A percentile compares a stretch with the other conserved stretches of the same genome.
These are phyloP conservation scores for Venturia oleaginea DNA, from an alignment of 2,329 filamentous ascomycete species.

Conservation along the genomic window DNA sequence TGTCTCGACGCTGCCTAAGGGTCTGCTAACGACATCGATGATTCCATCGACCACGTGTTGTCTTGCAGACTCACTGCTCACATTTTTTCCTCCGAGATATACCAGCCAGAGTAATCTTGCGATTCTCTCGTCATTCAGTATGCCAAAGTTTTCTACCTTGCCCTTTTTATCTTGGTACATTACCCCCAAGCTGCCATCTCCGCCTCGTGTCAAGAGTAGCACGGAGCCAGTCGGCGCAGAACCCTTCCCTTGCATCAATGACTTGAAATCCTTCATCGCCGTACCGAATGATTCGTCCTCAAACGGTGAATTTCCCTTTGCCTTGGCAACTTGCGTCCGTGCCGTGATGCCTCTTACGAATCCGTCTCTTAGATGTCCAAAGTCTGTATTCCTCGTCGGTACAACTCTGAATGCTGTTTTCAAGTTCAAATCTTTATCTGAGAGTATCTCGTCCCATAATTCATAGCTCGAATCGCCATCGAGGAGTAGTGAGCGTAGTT, in stretches of 20 bases:
- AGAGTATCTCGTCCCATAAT: slow-evolving; percentile 65
- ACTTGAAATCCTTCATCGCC: slow-evolving; percentile 69
- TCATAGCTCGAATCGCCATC: slow-evolving; percentile 60
- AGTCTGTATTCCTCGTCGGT: slow-evolving; percentile 90
- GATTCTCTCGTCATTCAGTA: slow-evolving; percentile 68
- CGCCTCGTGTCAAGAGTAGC: slow-evolving; percentile 62
- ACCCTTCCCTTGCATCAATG: slow-evolving; percentile 65
- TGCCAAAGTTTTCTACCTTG: slow-evolving; percentile 49
- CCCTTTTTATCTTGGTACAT: slow-evolving; percentile 53
- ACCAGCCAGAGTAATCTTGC: slow-evolving; percentile 79
- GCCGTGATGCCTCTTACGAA: slow-evolving; percentile 79
- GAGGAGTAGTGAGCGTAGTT: slow-evolving; percentile 58
- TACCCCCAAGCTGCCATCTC: slow-evolving; percentile 55
- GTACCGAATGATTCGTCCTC: slow-evolving; percentile 68
- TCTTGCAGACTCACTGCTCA: slow-evolving; percentile 75
- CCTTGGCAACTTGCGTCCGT: slow-evolving; percentile 51
- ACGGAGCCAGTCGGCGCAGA: slow-evolving; percentile 74
- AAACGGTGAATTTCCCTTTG: slow-evolving; percentile 41
- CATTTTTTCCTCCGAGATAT: slow-evolving; percentile 77
- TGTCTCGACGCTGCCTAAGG: slow-evolving; percentile 76
- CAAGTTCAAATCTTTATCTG: slow-evolving; percentile 41
- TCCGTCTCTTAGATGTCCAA: slow-evolving; percentile 82
- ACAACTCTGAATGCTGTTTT: slow-evolving; percentile 74
- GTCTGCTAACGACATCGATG: slow-evolving; percentile 78
- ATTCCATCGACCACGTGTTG: slow-evolving; percentile 78